Evolutionary conservation across 352 stramenopile genomes (phyloP), one percentile per base, ranked within the genome.

Genomic region (Phytopythium chamaehyphon): DNA sequence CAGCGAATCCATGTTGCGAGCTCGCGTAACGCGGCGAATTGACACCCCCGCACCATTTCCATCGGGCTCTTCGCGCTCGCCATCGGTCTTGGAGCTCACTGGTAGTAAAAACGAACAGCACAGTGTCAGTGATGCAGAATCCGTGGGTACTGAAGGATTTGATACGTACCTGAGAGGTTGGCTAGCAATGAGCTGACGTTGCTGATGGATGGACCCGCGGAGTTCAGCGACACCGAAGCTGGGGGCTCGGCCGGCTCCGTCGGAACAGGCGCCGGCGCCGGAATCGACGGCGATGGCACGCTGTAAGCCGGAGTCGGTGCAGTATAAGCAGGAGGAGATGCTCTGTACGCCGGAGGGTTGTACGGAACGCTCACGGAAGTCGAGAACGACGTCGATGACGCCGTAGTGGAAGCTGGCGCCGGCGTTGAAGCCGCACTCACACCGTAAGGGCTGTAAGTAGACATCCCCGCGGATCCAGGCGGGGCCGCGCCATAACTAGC

Each of bases 1-100:
- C 16, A 93, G 39, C 36, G 80, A 85, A 55, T 91, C 79, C 78
- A 93, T 90, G 54, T 86, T 79, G 9, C 80, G 80, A 24, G 78
- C 59, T 6, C 58, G 63, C 8, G 73, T 48, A 21, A 91, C 64
- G 26, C 66, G 70, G 46, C 69, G 74, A 36, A 93, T 69, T n/a
- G 47, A 53, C 19, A 93, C 66, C 22, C 83, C 80, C 0, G 61
- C 56, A 16, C 83, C 83, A 16, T 68, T 82, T 8, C 83, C 83
- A 56, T 90, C 76, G 1, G 68, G 72, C 57, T 93, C 83, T 16
- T 85, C 69, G 15, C 73, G 64, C 28, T 83, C 69, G 7, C 69
- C 63, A 40, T 76, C 62, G 4, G 63, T 43, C 36, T 65, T 76
- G 9, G 57, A 47, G 11, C 68, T 75, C 22, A 84, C 66, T 69